Conservation (phyloP, 306 rosid species). For the Glycine soja region DNA sequence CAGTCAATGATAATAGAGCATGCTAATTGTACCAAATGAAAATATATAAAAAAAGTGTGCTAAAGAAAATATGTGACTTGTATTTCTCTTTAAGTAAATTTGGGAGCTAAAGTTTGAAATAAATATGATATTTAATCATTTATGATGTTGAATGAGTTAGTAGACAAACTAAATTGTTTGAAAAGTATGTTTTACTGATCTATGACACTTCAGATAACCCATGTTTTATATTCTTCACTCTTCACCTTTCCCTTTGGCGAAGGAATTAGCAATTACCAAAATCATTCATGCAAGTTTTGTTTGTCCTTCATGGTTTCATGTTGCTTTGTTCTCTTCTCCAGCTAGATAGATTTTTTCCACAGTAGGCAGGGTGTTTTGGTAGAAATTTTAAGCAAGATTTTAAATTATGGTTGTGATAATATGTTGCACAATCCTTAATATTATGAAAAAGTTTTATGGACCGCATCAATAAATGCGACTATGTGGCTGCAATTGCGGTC, state of each 20-base stretch:
- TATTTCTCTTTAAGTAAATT: neutral
- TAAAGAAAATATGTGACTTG: neutral
- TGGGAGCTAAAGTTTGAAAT: neutral
- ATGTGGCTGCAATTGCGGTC: neutral
- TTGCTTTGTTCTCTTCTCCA: neutral
- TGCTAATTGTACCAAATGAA: too few species aligned
- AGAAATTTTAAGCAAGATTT: neutral
- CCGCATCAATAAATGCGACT: neutral
- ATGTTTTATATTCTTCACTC: neutral
- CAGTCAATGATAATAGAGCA: neutral
- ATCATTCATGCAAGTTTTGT: constrained; percentile 4
- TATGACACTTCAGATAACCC: constrained; percentile 13
- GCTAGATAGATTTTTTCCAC: neutral
- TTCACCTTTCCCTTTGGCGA: neutral
- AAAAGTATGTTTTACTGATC: neutral
- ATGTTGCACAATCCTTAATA: neutral
- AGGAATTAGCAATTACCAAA: constrained; percentile 14
- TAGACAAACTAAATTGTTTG: neutral
- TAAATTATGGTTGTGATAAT: neutral
- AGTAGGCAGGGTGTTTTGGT: constrained; percentile 14
- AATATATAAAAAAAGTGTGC: neutral
- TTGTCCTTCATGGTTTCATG: neutral
- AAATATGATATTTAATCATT: neutral
- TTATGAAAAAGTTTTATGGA: neutral
- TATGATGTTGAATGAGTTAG: neutral